Evolutionary conservation across 371 early-diverging fungal genomes (phyloP).

Genomic region (Apophysomyces elegans): DNA sequence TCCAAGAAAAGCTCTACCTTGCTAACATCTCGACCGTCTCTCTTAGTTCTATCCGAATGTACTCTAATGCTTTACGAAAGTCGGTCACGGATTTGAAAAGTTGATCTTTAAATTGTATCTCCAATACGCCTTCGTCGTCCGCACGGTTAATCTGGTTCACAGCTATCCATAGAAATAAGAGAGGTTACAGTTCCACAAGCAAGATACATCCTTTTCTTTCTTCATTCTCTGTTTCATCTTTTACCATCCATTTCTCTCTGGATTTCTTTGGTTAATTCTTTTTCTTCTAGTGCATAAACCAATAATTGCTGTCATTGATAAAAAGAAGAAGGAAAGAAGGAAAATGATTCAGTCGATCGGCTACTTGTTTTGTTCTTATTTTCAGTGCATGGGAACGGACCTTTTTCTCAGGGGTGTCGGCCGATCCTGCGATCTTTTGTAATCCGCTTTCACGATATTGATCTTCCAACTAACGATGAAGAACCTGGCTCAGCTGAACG

Average conservation of each 20-base stretch:
- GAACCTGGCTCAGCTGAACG: too few species aligned
- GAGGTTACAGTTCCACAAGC: too few species aligned
- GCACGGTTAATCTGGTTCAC: slow-evolving; percentile 8
- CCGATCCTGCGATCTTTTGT: neutral
- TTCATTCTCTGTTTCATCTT: neutral
- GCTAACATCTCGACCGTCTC: slow-evolving; percentile 8
- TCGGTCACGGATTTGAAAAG: slow-evolving; percentile 21
- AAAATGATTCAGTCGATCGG: too few species aligned
- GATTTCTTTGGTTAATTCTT: slow-evolving; percentile 13
- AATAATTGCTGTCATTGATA: slow-evolving; percentile 11
- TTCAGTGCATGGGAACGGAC: neutral
- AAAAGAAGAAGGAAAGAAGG: too few species aligned
- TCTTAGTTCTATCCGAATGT: slow-evolving; percentile 22
- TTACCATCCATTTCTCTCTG: slow-evolving; percentile 17
- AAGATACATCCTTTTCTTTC: too few species aligned
- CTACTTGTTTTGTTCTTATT: neutral
- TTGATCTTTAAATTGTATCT: slow-evolving; percentile 35
- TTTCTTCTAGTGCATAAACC: slow-evolving; percentile 18
- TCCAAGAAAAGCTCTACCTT: neutral
- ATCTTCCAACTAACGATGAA: slow-evolving; percentile 23
- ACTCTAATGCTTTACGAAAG: slow-evolving; percentile 18
- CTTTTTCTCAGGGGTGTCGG: slow-evolving; percentile 14
- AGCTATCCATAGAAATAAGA: neutral
- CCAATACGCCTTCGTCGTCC: slow-evolving; percentile 19
- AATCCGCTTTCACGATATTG: slow-evolving; percentile 12